Evolutionary conservation across 805 yeast genomes (phyloP), one percentile per base, ranked within the genome.

Genomic region (Kodamaea kaohsiungensis): DNA sequence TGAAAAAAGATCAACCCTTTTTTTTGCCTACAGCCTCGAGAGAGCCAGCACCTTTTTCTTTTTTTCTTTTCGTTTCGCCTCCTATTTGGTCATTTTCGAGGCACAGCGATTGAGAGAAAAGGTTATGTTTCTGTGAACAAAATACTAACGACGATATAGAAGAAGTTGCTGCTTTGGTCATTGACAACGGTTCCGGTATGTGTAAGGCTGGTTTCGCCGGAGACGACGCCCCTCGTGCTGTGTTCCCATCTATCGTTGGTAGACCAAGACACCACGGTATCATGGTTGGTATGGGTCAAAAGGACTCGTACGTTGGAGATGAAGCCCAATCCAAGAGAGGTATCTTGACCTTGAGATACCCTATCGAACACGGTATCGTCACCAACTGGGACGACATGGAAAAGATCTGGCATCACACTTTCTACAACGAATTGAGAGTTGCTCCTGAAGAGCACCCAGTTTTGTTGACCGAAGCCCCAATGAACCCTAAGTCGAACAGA

Each of bases 161-260:
- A 75, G 79, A 75, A 75, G 79, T 75, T 65, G 78, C 78, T 66
- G 78, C 78, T 68, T 77, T 84, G 78, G 98, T 93, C 82, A 93
- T 93, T 82, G 99, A 93, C 79, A 93, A 93, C 83, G 99, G 99
- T 84, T 95, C 99, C 75, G 99, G 99, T 86, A 95, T 95, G 98
- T 95, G 99, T 88, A 95, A 95, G 79, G 99, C 99, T 93, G 99
- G 99, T 81, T 95, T 92, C 77, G 98, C 99, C 86, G 99, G 99
- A 84, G 98, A 95, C 76, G 99, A 95, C 83, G 98, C 98, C 64
- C 99, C 99, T 76, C 89, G 98, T 80, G 98, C 99, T 71, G 99
- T 95, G 68, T 95, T 95, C 93, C 99, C 99, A 74, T 95, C 98
- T 60, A 93, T 95, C 73, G 99, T 93, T 64, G 99, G 99, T 83